Evolutionary conservation across 345 rosid species (phyloP), one percentile per base, ranked within the genome.

Genomic region (Viola odorata): DNA sequence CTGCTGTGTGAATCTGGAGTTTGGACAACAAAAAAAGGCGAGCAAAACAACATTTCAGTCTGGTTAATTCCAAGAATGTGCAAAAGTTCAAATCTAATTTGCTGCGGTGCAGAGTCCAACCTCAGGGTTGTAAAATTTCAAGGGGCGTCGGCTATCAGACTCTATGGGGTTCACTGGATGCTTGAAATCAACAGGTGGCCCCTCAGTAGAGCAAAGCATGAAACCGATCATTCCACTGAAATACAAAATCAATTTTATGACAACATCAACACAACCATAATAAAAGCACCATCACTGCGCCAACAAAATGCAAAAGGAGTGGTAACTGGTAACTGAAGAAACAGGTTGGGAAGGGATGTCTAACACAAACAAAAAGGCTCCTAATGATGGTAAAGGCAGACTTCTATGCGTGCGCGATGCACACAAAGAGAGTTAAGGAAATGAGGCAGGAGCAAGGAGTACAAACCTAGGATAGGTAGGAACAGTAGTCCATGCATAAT

Each of bases 401-500:
- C 41, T 32, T 6, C 12, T 12, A 8, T 7, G 10, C 0, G 4
- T 14, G 32, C 1, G 32, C 32, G 32, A 23, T 23, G 32, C 32
- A 23, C 32, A 23, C 32, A 23, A 23, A 15, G 6, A 7, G n/a
- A 8, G 11, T 4, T 41, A 13, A 45, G 17, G 15, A 5, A 36
- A 38, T 14, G 42, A 45, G 42, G 39, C 9, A 55, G 15, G 47
- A 23, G 32, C 32, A 37, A 55, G 23, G 54, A 59, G 60, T 42
- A 51, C 60, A 40, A 68, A 73, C 98, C 98, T 92, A 50, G 98
- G 98, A 66, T 92, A 92, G 1, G 98, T 92, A 37, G 98, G 98
- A 55, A 92, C 98, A 4, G 97, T 89, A 12, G 97, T 92, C 98
- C 97, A 92, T 41, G 96, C 98, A 64, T 92, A 92, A 64, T 85